phyloP scores from a whole-genome alignment of 495 filamentous ascomycete genomes.

The Podospora conica region DNA sequence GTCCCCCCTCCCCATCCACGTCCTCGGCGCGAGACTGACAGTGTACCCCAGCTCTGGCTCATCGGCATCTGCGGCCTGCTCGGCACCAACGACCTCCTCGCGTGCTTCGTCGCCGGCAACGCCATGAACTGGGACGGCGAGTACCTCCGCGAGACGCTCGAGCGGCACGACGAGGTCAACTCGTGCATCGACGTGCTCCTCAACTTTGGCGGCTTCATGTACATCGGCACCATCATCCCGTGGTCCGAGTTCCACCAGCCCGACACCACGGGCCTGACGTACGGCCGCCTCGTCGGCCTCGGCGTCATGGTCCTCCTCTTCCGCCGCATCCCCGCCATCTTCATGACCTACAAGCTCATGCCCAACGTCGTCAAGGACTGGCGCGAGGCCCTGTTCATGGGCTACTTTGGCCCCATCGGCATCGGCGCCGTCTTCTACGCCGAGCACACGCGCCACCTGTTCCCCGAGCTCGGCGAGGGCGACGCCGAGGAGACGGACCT shows the following conservation, averaged over 20 bases:
- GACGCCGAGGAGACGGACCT: slow-evolving; percentile 38
- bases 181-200: slow-evolving; percentile 69
- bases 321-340: slow-evolving; percentile 35
- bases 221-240: slow-evolving; percentile 74
- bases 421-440: slow-evolving; percentile 84
- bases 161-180: slow-evolving; percentile 65
- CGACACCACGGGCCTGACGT: slow-evolving; percentile 33
- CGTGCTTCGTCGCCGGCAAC: slow-evolving; percentile 86
- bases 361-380: slow-evolving; percentile 51
- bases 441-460: slow-evolving; percentile 50
- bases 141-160: slow-evolving; percentile 75
- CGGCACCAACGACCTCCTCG: slow-evolving; percentile 83
- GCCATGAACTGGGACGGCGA: slow-evolving; percentile 80
- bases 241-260: slow-evolving; percentile 51
- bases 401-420: slow-evolving; percentile 88
- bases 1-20: not conserved
- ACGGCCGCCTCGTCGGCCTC: slow-evolving; percentile 56
- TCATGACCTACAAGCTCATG: slow-evolving; percentile 55
- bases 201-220: slow-evolving; percentile 80
- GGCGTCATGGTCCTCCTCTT: slow-evolving; percentile 72
- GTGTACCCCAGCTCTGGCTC: slow-evolving; percentile 52
- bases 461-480: slow-evolving; percentile 45
- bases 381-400: slow-evolving; percentile 69
- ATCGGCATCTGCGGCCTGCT: slow-evolving; percentile 76
- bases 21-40: slow-evolving; percentile 11